Evolutionary conservation across 805 yeast species (phyloP), one percentile per base, ranked within the genome.

Genomic region (Babjeviella inositovora): DNA sequence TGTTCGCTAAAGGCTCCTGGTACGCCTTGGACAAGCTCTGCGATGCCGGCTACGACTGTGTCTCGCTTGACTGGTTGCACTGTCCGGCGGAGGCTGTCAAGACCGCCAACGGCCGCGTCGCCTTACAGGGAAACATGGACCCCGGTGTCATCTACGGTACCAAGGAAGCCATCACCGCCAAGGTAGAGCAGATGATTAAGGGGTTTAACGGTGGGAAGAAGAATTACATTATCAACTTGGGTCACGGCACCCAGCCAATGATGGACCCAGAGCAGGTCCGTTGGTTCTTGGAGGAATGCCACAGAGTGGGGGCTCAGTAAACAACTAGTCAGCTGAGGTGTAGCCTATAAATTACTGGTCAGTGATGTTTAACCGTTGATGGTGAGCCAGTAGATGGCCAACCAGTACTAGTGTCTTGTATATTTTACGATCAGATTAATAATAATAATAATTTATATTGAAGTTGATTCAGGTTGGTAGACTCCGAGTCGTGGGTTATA

Each of bases 191-290:
- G 32, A 90, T 90, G 98, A 75, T 90, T 30, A 45, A 58, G 28
- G 93, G 85, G 5, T 90, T 90, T 43, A 90, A 90, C n/a, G 93
- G 93, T 21, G 95, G 95, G 12, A 82, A 82, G 48, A 70, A 79
- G 41, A 65, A 75, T 39, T 90, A 90, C 53, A 87, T 90, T 34
- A 74, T 87, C 37, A 90, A 90, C 56, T 79, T 90, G 41, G 98
- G 98, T 22, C 98, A 90, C 39, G 98, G 98, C 10, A 90, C 98
- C 12, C 96, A 84, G 45, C 98, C 98, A 12, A 82, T 80, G 52
- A 84, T 90, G 93, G 76, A 81, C 32, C 94, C 97, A 7, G 93
- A 79, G 33, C 76, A 76, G 46, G 67, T 90, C 31, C 71, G 68
- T 29, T 80, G 70, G 50, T 90, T 90, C 53, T 57, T 90, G 41